Evolutionary conservation across 768 basidiomycete genomes (phyloP).

Genomic region (Pholiota conissans): DNA sequence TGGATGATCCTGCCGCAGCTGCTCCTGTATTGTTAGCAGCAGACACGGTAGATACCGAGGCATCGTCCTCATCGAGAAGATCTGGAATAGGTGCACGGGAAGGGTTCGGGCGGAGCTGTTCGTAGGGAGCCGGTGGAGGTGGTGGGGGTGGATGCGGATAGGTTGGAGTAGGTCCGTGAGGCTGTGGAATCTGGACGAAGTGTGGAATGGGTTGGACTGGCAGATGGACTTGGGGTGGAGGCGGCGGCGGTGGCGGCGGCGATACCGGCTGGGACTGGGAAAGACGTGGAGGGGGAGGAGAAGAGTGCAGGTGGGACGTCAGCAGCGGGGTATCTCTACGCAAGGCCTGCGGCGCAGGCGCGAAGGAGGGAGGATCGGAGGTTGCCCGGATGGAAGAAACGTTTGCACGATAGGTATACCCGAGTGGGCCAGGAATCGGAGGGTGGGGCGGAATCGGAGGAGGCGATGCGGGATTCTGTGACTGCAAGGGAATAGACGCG

Average conservation of each 20-base stretch:
- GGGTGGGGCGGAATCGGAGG: constrained; percentile 15
- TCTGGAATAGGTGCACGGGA: constrained; percentile 41
- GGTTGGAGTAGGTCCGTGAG: neutral
- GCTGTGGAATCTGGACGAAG: neutral
- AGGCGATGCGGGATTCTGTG: constrained; percentile 13
- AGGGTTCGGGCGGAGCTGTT: constrained; percentile 11
- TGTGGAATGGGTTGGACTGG: neutral
- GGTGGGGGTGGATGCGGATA: neutral
- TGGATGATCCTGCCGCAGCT: constrained; percentile 15
- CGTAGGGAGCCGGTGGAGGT: constrained; percentile 2
- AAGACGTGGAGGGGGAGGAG: constrained; percentile 12
- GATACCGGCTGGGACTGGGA: constrained; percentile 15
- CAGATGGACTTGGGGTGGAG: constrained; percentile 4
- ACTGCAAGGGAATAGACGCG: too few species aligned
- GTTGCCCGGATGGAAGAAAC: neutral
- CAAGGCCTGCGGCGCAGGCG: neutral
- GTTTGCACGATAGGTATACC: neutral
- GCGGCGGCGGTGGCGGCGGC: constrained; percentile 17
- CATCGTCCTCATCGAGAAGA: constrained; percentile 65
- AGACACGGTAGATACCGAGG: constrained; percentile 13
- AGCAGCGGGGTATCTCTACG: neutral
- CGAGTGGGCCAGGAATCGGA: constrained; percentile 12
- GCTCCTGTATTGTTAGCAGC: constrained; percentile 2
- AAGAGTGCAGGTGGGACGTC: neutral
- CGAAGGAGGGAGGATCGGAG: neutral